Percentiles rank a stretch among this genome's conserved stretches.
These are phyloP conservation scores for Lathyrus oleraceus DNA, from an alignment of 306 rosid genomes.

Conservation along the genomic window DNA sequence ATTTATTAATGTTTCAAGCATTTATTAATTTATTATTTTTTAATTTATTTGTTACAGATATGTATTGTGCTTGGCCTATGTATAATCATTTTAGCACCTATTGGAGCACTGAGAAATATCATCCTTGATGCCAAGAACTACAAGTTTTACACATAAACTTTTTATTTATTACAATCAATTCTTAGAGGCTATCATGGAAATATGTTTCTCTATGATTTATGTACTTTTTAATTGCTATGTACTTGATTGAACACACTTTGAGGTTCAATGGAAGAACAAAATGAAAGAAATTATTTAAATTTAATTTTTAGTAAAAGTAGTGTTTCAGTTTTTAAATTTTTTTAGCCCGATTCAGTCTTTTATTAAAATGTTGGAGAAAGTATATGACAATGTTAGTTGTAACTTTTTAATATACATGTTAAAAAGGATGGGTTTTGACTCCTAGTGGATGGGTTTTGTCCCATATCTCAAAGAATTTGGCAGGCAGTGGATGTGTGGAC, in stretches of 20 bases:
- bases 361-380: too few relatives aligned
- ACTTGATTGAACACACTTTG: neutral
- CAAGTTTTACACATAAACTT: slow-evolving; percentile 53
- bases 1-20: neutral
- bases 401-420: too few relatives aligned
- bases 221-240: neutral
- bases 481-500: too few relatives aligned
- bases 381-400: too few relatives aligned
- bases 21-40: neutral
- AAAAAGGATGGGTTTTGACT: too few relatives aligned
- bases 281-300: neutral
- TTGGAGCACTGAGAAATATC: slow-evolving; percentile 73
- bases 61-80: slow-evolving; percentile 64
- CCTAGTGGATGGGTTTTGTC: too few relatives aligned
- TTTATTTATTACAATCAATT: neutral
- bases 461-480: too few relatives aligned
- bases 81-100: slow-evolving; percentile 58
- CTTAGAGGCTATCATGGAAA: slow-evolving; percentile 62
- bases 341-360: too few relatives aligned
- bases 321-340: too few relatives aligned
- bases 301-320: neutral
- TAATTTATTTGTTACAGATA: slow-evolving; percentile 48
- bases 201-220: neutral
- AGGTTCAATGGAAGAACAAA: neutral
- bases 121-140: slow-evolving; percentile 56